Base-by-base conservation (phyloP, 805 yeast species). In the Yarrowia phangngaensis region DNA sequence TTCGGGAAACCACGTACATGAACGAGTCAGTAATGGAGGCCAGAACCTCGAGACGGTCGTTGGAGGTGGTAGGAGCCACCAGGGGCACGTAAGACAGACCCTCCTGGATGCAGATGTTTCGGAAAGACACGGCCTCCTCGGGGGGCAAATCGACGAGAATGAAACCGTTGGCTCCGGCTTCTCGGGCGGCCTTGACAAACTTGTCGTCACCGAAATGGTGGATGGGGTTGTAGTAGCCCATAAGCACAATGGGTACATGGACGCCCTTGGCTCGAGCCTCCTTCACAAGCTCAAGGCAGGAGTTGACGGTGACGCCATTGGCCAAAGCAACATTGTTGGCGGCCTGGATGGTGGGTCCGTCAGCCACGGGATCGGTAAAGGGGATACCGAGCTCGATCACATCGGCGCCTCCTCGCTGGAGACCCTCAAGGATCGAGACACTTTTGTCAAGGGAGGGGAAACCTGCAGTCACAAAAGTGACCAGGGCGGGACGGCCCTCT, bases 151-250 rank as follows among this genome's bases (percentile, higher is more conserved):
- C 99, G 32, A 90, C 97, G 45, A 92, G 79, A 59, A 92, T 82
- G 67, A 82, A 92, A 17, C 97, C 99, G 62, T 86, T 88, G 40
- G 88, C 98, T 55, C 98, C 98, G 1, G 89, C 95, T 17, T 70
- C 73, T 46, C 80, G 79, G n/a, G 94, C 75, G 54, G 83, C 95
- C 54, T 72, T 69, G 54, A 88, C 78, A 9, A 92, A 73, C 64
- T 79, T 73, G 59, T 82, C 82, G 69, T 92, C 98, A 48, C 97
- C 98, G 63, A 82, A 90, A 56, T 76, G 81, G 63, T 86, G 65
- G 56, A 92, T 79, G 12, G 99, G 99, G 68, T 92, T 92, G 70
- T 87, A 92, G 75, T 92, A 92, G 52, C 99, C 99, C 99, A 92
- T 92, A 48, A 92, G 74, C 34, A 92, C 73, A 51, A 92, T 76